Evolutionary conservation across 2,329 filamentous ascomycete genomes (phyloP), one percentile per base, ranked within the genome.

Genomic region (Colletotrichum plurivorum): DNA sequence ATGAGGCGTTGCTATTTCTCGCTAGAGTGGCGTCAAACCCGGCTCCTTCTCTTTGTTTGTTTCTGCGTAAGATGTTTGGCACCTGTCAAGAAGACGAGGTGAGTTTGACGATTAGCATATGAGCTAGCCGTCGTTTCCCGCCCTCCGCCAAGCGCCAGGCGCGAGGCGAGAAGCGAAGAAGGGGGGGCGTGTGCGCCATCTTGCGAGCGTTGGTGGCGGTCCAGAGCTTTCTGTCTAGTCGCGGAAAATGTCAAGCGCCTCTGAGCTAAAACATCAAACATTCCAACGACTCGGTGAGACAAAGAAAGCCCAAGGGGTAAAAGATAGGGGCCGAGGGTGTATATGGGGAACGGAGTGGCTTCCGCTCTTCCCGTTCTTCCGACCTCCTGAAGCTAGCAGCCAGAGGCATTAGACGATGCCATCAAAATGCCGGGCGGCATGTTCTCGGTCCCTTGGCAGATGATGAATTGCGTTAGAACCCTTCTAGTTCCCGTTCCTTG

Each of bases 211-310:
- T 31, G 36, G 66, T 69, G 55, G 66, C 55, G 66, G 49, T 27
- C 49, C 18, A 16, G 43, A 36, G 31, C 31, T 36, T 36, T 36
- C 31, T 36, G 31, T 36, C 31, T 36, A 36, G 31, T 36, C 16
- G 9, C 45, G 9, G 45, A 18, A n/a, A 18, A 39, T 25, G 18
- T 10, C 22, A 31, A 39, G 57, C 46, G 36, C 46, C 57, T 41
- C 57, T 7, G 46, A 18, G 57, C 57, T 60, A 52, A 60, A 52
- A 60, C 57, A 51, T 60, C 57, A 60, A 62, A 62, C 59, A 62
- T 54, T 36, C 59, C 59, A 61, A 52, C 55, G 27, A 13, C n/a
- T 18, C 22, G 12, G 25, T 20, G 56, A 59, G 56, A 49, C 4
- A 12, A n/a, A 27, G 46, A 43, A 46, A 60, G 31, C 3, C 31